Evolutionary conservation across 1,139 yeast species (phyloP), one percentile per base, ranked within the genome.

Genomic region (Geotrichum europaeum): DNA sequence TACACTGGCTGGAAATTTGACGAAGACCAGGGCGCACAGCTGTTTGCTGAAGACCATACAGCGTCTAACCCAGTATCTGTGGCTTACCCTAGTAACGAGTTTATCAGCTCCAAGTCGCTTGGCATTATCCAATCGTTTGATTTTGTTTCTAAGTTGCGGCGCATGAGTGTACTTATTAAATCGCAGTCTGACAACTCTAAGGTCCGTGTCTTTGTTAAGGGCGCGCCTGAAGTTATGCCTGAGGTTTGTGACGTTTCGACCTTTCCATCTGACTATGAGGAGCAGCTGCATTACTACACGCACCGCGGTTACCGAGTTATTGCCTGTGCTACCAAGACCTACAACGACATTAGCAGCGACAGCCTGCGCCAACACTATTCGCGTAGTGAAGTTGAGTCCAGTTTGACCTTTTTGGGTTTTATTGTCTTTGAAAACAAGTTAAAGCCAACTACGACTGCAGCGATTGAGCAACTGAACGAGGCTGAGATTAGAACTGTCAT

Each of bases 221-320:
- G 99, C 57, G 99, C 99, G 0, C 99, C 99, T 0, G 99, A 94
- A 72, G 89, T 92, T n/a, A 89, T 94, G 81, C 78, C 81, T 47
- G 87, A 85, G 34, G 84, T 94, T 50, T 94, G 99, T 74, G 76
- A 77, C 20, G 82, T 84, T 1, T 83, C 81, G 24, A 77, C 92
- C 0, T 74, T 95, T 53, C 99, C 99, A 0, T 71, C 73, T 1
- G 83, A 91, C 69, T 95, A 83, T 71, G 87, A 87, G 30, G 88
- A 87, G 51, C 72, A 88, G 25, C 78, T 95, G 51, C 87, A 89
- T 68, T 81, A 85, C 62, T 95, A 94, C 71, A 94, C 99, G 0
- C 97, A 91, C 70, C 84, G 85, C 59, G 99, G 99, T 0, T 91
- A 85, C 71, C 84, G 99, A 71, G 97, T 94, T 1, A 94, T 94